These are phyloP conservation scores for Geum urbanum DNA, from an alignment of 306 rosid species.

Conservation along the genomic window DNA sequence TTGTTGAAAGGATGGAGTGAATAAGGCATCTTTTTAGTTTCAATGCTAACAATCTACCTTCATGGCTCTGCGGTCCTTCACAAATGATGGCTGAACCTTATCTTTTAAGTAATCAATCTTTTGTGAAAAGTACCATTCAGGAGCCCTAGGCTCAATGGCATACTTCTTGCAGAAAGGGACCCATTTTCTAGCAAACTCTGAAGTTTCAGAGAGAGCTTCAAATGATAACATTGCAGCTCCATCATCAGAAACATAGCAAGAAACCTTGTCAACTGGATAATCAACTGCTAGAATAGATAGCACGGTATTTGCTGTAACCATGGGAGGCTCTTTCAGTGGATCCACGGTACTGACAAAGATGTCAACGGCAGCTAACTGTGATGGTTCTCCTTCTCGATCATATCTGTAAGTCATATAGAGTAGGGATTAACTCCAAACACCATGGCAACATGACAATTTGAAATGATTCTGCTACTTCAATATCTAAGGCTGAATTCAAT, in stretches of 20 bases:
- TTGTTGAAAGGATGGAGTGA: not conserved
- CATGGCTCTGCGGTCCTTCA: constrained; percentile 97
- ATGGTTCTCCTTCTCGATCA: constrained; percentile 90
- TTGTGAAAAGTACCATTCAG: constrained; percentile 94
- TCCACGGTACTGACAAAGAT: constrained; percentile 97
- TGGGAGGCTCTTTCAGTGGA: constrained; percentile 95
- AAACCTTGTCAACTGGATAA: constrained; percentile 96
- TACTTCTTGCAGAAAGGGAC: constrained; percentile 87
- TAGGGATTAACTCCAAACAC: constrained; percentile 23
- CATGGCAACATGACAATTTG: not conserved
- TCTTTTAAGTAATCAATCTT: constrained; percentile 96
- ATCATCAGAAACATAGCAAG: constrained; percentile 96
- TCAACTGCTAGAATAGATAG: constrained; percentile 93
- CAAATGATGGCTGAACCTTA: constrained; percentile 87
- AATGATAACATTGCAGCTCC: constrained; percentile 99
- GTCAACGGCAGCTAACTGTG: constrained; percentile 91
- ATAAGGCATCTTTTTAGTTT: constrained; percentile 1
- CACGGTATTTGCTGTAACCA: constrained; percentile 94
- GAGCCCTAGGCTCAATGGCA: constrained; percentile 92
- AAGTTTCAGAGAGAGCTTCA: constrained; percentile 88
- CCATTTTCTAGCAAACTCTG: constrained; percentile 93
- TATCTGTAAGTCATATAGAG: constrained; percentile 51
- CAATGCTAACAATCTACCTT: constrained; percentile 49
- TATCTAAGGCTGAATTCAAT: not conserved
- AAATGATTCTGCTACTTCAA: constrained; percentile 7